These are phyloP conservation scores for Lichenothelia convexa DNA, from an alignment of 495 filamentous ascomycete genomes.

Conservation along the genomic window DNA sequence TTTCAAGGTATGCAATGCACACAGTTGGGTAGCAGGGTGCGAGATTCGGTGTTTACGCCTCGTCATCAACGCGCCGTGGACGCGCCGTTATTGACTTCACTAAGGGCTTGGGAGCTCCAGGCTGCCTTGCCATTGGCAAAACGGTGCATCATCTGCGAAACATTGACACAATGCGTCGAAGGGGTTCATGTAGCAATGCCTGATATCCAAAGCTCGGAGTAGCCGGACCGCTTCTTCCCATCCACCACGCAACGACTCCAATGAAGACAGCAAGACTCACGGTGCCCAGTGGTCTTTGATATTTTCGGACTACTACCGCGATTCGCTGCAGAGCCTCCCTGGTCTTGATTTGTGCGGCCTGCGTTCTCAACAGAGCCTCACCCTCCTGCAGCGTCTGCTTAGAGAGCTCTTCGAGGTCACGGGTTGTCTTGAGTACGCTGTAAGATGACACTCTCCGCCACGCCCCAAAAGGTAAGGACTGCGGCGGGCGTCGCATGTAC, in stretches of 20 bases:
- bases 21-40: no score
- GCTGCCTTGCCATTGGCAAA: no score
- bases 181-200: no score
- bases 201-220: no score
- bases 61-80: no score
- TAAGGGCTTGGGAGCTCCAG: no score
- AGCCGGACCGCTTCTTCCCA: slow-evolving; percentile 2
- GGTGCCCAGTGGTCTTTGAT: slow-evolving; percentile 36
- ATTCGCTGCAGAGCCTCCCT: slow-evolving; percentile 26
- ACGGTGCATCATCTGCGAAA: no score
- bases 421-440: slow-evolving; percentile 74
- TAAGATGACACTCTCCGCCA: slow-evolving; percentile 54
- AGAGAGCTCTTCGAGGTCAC: slow-evolving; percentile 23
- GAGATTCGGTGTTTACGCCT: no score
- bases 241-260: slow-evolving; percentile 22
- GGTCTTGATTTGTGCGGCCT: slow-evolving; percentile 48
- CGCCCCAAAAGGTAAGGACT: slow-evolving; percentile 36
- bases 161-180: no score
- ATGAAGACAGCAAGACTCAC: slow-evolving; percentile 46
- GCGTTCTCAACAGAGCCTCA: slow-evolving; percentile 42
- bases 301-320: slow-evolving; percentile 34
- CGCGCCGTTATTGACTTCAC: no score
- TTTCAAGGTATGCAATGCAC: no score
- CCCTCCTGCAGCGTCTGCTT: slow-evolving; percentile 41
- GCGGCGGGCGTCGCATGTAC: slow-evolving; percentile 51